A percentile compares a stretch with the other conserved stretches of the same genome.
These are phyloP conservation scores for Vitis hybrid DNA, from an alignment of 177 flowering plant genomes.

Conservation along the genomic window DNA sequence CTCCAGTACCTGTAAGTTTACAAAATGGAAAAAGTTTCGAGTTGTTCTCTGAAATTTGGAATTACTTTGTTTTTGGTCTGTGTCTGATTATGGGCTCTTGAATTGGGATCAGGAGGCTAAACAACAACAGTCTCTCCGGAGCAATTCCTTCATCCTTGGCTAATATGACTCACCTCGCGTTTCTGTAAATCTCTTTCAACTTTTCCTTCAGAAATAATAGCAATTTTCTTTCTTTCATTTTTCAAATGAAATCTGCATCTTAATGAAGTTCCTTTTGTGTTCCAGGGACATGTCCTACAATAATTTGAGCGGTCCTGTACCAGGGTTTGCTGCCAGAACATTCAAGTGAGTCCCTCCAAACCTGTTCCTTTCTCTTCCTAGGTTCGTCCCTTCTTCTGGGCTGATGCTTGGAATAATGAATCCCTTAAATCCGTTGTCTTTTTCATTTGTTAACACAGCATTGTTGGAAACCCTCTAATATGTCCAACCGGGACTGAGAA, in stretches of 20 bases:
- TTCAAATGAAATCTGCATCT: not conserved
- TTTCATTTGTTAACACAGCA: constrained; percentile 37
- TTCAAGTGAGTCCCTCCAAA: constrained; percentile 57
- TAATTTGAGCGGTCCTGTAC: constrained; percentile 83
- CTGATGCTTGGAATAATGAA: not conserved
- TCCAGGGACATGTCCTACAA: constrained; percentile 83
- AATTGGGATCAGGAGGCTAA: constrained; percentile 42
- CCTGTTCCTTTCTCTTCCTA: not conserved
- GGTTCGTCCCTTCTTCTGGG: not conserved
- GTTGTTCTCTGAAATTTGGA: not conserved
- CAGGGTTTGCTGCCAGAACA: constrained; percentile 66
- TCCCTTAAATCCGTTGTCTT: not conserved
- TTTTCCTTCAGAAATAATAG: not conserved
- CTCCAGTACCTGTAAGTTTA: constrained; percentile 75
- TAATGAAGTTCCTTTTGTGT: not conserved
- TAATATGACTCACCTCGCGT: constrained; percentile 55
- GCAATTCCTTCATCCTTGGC: constrained; percentile 48
- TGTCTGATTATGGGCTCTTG: constrained; percentile 6
- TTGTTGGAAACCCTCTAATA: constrained; percentile 79
- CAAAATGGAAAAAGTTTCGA: not conserved
- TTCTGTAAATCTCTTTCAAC: constrained; percentile 40
- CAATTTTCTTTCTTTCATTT: not conserved
- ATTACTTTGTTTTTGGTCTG: not conserved
- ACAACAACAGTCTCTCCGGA: constrained; percentile 51
- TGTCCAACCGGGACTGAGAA: constrained; percentile 72